Conservation (phyloP, 306 rosid species). For the Cotoneaster glaucophyllus region DNA sequence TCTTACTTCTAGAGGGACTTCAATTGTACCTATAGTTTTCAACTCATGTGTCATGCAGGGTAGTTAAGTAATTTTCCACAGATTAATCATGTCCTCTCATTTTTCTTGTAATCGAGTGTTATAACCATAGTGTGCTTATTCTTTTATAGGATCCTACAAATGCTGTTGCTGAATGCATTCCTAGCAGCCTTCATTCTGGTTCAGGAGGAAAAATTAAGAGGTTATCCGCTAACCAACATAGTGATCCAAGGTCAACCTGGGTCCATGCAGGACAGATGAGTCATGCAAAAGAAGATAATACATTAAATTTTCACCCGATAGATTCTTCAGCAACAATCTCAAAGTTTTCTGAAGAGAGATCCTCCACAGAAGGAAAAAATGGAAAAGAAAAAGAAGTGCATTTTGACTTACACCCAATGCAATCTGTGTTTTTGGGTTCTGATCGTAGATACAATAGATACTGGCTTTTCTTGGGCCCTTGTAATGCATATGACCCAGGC, state of each 20-base stretch:
- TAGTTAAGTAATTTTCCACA: background rate
- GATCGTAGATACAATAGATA: slow-evolving; percentile 96
- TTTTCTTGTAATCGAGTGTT: background rate
- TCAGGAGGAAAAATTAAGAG: slow-evolving; percentile 91
- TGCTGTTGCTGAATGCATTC: slow-evolving; percentile 40
- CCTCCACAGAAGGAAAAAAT: slow-evolving; percentile 25
- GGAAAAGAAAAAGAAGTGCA: slow-evolving; percentile 19
- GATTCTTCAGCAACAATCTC: slow-evolving; percentile 61
- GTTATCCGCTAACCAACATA: slow-evolving; percentile 37
- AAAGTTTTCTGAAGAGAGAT: slow-evolving; percentile 27
- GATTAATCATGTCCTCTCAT: background rate
- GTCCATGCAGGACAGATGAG: slow-evolving; percentile 40
- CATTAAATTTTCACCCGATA: slow-evolving; percentile 41
- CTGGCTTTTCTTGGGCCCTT: slow-evolving; percentile 99
- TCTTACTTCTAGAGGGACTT: background rate
- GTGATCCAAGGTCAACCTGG: slow-evolving; percentile 32
- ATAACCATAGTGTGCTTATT: background rate
- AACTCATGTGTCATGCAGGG: background rate
- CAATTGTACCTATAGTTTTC: background rate
- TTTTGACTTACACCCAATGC: slow-evolving; percentile 62
- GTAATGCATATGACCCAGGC: slow-evolving; percentile 74
- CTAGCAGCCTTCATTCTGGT: slow-evolving; percentile 48
- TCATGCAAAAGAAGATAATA: slow-evolving; percentile 27
- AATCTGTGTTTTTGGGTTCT: slow-evolving; percentile 90
- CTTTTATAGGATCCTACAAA: slow-evolving; percentile 38